Percentiles rank a stretch among this genome's conserved stretches.
Conservation (phyloP, 306 rosid genomes). For the Rosa chinensis region DNA sequence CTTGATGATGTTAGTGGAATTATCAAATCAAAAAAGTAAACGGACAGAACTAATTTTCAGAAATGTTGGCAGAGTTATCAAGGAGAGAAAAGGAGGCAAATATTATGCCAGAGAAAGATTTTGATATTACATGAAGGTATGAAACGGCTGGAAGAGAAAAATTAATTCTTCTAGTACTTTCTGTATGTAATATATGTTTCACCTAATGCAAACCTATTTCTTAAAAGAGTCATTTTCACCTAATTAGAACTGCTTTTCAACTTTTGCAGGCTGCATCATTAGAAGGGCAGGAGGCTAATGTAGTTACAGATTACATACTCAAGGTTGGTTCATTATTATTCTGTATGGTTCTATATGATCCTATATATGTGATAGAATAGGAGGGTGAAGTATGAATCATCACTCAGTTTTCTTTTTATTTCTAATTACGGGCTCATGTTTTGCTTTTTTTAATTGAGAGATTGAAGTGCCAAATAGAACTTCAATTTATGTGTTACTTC, state of each 20-base stretch:
- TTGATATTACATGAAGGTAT: conserved; percentile 77
- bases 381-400: too few relatives aligned
- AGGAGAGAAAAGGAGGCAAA: conserved; percentile 65
- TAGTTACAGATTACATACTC: conserved; percentile 73
- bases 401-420: too few relatives aligned
- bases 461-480: too few relatives aligned
- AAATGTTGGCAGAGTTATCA: conserved; percentile 59
- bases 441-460: too few relatives aligned
- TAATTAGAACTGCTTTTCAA: neutral
- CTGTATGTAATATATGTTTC: neutral
- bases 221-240: neutral
- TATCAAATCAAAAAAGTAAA: conserved; percentile 34
- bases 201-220: neutral
- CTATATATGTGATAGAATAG: too few relatives aligned
- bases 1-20: conserved; percentile 39
- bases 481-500: too few relatives aligned
- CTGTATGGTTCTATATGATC: neutral
- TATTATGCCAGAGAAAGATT: conserved; percentile 63
- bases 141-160: neutral
- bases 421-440: too few relatives aligned
- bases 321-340: conserved; percentile 42
- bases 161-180: neutral
- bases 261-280: conserved; percentile 56
- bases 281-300: conserved; percentile 67
- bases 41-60: conserved; percentile 21